Evolutionary conservation across 139 green algal species (phyloP), one percentile per base, ranked within the genome.

Genomic region (Tetradesmus obliquus): DNA sequence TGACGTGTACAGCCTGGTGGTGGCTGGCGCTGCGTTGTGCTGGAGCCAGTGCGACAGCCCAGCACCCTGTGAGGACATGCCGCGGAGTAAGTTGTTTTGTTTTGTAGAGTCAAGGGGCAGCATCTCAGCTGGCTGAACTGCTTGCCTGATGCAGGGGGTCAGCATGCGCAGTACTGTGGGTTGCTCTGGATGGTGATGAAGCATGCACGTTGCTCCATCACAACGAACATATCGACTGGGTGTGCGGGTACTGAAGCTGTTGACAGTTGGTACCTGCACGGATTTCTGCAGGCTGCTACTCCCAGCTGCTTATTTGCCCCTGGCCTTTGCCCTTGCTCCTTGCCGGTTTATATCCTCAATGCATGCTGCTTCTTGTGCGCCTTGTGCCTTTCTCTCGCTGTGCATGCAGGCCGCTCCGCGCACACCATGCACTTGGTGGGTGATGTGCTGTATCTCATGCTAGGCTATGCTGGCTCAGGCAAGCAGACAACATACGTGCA

Each of bases 391-490:
- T 15, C 20, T 54, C 32, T 45, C 32, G 32, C 53, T 82, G 13
- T 79, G 9, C 62, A 0, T 66, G n/a, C 87, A 91, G 87, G 72
- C 15, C 87, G 87, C 45, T 91, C 87, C 24, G 87, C 87, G 22
- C 87, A 91, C 60, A 71, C 58, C 3, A 79, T 91, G 87, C 10
- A 6, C 10, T 13, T 91, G 32, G 24, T 91, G 10, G 87, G 87
- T 5, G n/a, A 91, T 4, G 24, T 5, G 9, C 55, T 91, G 55
- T 84, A 53, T 19, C 9, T 91, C 10, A 55, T 91, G 54, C 32
- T 69, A 3, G 87, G 87, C n/a, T 91, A 91, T 62, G 87, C 87
- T 7, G 87, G 87, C 87, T 66, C 71, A 20, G 71, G 51, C 7
- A 85, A 74, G 87, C 45, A 15, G 51, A 55, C 24, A 17, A 69